A percentile compares a stretch with the other conserved stretches of the same genome.
Conservation (phyloP, 345 rosid genomes). For the Brassica nigra region DNA sequence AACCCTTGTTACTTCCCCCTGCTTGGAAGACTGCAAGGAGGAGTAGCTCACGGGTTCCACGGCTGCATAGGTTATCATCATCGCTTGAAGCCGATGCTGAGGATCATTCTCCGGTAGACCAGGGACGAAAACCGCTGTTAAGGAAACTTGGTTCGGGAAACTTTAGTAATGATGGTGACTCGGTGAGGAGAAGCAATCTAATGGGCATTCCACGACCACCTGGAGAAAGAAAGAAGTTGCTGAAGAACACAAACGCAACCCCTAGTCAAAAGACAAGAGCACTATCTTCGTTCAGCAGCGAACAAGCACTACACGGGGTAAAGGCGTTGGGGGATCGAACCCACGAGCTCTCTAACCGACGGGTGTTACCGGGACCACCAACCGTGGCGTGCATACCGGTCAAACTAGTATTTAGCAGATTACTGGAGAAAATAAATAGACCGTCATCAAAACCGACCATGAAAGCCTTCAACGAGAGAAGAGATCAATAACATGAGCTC, state of each 20-base stretch:
- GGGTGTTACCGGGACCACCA: slow-evolving; percentile 65
- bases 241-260: slow-evolving; percentile 59
- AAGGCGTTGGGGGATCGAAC: slow-evolving; percentile 45
- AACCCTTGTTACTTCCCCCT: slow-evolving; percentile 53
- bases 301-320: slow-evolving; percentile 45
- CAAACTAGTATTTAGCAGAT: slow-evolving; percentile 90
- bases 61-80: slow-evolving; percentile 52
- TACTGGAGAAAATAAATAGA: slow-evolving; percentile 98
- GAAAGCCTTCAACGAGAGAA: slow-evolving; percentile 50
- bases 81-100: slow-evolving; percentile 50
- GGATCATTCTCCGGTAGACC: slow-evolving; percentile 41
- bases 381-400: slow-evolving; percentile 98
- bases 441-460: slow-evolving; percentile 68
- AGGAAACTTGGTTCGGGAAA: slow-evolving; percentile 45
- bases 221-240: slow-evolving; percentile 43
- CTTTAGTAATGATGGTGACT: slow-evolving; percentile 47
- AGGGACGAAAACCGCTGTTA: slow-evolving; percentile 47
- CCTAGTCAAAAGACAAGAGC: slow-evolving; percentile 83
- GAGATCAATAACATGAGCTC: slow-evolving; percentile 43
- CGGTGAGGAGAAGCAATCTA: slow-evolving; percentile 46
- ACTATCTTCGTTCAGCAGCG: slow-evolving; percentile 72
- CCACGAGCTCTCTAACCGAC: slow-evolving; percentile 64
- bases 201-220: slow-evolving; percentile 47
- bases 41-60: slow-evolving; percentile 77
- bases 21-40: slow-evolving; percentile 97